Evolutionary conservation across 257 asterid species (phyloP).

Genomic region (Plantago elongata): DNA sequence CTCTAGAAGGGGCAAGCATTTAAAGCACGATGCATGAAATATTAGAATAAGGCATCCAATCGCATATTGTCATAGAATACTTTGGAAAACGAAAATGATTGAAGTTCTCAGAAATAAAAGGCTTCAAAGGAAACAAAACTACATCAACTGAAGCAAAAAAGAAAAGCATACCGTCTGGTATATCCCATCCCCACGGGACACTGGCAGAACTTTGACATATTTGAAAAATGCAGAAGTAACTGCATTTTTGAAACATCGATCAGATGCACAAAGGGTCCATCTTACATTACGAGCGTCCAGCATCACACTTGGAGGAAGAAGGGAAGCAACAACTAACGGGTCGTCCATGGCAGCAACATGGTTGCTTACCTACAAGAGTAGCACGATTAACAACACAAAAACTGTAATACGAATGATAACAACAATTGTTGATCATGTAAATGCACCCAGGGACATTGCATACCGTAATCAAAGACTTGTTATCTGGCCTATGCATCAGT

Average conservation of each 20-base stretch:
- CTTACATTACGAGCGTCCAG: constrained; percentile 65
- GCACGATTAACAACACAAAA: background rate
- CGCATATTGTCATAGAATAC: background rate
- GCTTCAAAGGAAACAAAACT: background rate
- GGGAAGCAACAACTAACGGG: constrained; percentile 74
- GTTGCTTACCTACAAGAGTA: constrained; percentile 66
- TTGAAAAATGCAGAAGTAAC: constrained; percentile 81
- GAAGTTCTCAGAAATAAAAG: constrained; percentile 5
- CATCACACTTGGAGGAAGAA: constrained; percentile 70
- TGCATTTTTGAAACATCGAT: constrained; percentile 78
- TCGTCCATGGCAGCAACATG: constrained; percentile 94
- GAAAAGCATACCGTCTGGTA: constrained; percentile 64
- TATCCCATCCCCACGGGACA: constrained; percentile 87
- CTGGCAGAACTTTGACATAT: constrained; percentile 77
- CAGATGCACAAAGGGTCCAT: constrained; percentile 95
- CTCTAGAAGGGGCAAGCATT: background rate
- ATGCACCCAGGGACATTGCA: constrained; percentile 18
- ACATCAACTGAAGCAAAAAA: background rate
- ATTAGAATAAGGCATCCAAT: constrained; percentile 5
- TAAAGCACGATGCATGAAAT: background rate
- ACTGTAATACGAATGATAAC: background rate
- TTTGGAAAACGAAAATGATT: background rate
- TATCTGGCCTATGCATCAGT: constrained; percentile 50
- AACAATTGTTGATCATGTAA: constrained; percentile 7
- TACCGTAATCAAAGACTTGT: constrained; percentile 75